Base-by-base conservation (phyloP, 352 stramenopile genomes). In the Phytophthora pisi region DNA sequence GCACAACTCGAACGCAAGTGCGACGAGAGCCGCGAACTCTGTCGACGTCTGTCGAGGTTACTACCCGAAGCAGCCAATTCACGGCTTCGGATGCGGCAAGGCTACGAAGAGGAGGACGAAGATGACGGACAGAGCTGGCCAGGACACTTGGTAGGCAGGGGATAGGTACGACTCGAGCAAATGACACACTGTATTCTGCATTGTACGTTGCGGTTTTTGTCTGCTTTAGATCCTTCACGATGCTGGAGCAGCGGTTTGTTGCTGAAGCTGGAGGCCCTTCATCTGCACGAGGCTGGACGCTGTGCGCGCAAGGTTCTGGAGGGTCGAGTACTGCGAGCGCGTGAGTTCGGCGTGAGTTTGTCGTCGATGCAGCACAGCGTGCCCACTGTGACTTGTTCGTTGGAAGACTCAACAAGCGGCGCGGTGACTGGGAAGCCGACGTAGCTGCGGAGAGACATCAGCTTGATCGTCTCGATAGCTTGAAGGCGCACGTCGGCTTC, bases 401-500 rank as follows among this genome's bases (percentile, higher is more conserved):
- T 36, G 5, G 23, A 16, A 7, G 7, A 24, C 31, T 60, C 20
- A 5, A 10, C 26, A 5, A 40, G 13, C 13, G 70, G 63, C 9
- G 64, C 64, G 1, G 68, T 70, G 28, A 91, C 43, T 1, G 83
- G 81, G 57, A 91, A 88, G 31, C 83, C 83, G 49, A 81, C 73
- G 72, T 88, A 91, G 61, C 81, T 84, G 38, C 75, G 75, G 34
- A 81, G 57, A 5, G 67, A 75, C 23, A 86, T 61, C 4, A 74
- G 46, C 5, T 67, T 64, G 18, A 84, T 65, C 2, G 62, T 63
- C 0, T 59, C 36, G 24, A 79, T 31, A 49, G 75, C 72, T 34
- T 75, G 74, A 36, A 88, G 82, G 4, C 77, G 66, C 24, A 89
- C 69, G 51, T 91, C 83, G 2, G 81, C 78, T 34, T 90, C 81